Conservation (phyloP, 2,329 filamentous ascomycete genomes). For the Xylaria sp. region DNA sequence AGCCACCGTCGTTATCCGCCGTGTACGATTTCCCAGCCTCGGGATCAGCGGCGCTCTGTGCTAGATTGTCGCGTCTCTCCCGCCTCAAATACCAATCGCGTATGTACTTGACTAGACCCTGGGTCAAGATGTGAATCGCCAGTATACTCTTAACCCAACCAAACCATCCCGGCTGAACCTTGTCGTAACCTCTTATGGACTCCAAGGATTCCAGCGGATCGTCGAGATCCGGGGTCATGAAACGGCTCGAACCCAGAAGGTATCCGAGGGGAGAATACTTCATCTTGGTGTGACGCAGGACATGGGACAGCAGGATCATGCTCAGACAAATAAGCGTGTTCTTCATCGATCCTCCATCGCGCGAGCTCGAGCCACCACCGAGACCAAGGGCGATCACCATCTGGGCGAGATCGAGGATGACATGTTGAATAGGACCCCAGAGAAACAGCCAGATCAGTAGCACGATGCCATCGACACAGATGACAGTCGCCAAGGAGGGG, state of each 20-base stretch:
- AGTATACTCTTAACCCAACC: constrained; percentile 70
- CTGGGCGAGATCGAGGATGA: constrained; percentile 87
- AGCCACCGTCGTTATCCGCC: constrained; percentile 49
- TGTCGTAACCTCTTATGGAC: constrained; percentile 53
- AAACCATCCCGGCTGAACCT: constrained; percentile 55
- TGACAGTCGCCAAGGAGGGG: constrained; percentile 81
- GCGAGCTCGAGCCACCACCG: constrained; percentile 75
- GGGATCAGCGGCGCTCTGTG: constrained; percentile 58
- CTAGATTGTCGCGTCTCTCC: constrained; percentile 56
- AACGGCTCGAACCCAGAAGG: constrained; percentile 51
- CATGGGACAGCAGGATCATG: constrained; percentile 64
- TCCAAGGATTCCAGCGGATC: constrained; percentile 50
- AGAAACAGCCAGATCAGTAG: constrained; percentile 85
- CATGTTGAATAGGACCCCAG: constrained; percentile 84
- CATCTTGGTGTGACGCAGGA: constrained; percentile 52
- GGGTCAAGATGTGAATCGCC: constrained; percentile 75
- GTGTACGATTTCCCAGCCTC: constrained; percentile 60
- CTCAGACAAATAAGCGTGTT: constrained; percentile 72
- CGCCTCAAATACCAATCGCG: constrained; percentile 68
- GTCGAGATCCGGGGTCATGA: constrained; percentile 48
- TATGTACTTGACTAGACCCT: constrained; percentile 72
- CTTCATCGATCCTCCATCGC: constrained; percentile 65
- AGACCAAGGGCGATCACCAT: constrained; percentile 91
- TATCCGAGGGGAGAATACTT: constrained; percentile 52
- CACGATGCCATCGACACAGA: constrained; percentile 82